Base-by-base conservation (phyloP, 2,329 filamentous ascomycete species). In the Sclerotinia borealis region DNA sequence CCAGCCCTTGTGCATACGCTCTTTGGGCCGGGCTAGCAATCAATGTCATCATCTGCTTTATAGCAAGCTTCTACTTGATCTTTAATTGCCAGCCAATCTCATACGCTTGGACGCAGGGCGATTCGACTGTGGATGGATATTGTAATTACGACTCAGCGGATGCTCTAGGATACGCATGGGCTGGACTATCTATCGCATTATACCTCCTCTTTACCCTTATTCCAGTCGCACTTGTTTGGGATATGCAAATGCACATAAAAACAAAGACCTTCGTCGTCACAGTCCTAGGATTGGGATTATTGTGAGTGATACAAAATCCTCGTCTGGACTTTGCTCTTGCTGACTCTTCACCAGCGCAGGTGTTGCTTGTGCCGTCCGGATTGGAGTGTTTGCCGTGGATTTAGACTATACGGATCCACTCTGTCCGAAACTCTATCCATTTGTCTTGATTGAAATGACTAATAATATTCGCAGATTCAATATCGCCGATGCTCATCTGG, bases 191-290 rank as follows among this genome's bases (percentile, higher is more conserved):
- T 9, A 45, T 63, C 7, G 54, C 45, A 10, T 37, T 63, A 29
- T 59, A 63, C 22, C 36, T 52, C 19, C 45, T 63, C 17, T 48
- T 60, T 34, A 59, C 50, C 11, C 25, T 63, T 2, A 45, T 61
- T 36, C 61, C 61, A 2, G 56, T 61, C 25, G 34, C 50, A 19
- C 31, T 63, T 15, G 54, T 63, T 50, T 63, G 61, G 61, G 25
- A 60, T 36, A 58, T 63, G 54, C 54, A 63, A 39, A 63, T 63
- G 61, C 41, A 60, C 17, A 34, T 51, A 22, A 59, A 52, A 15
- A 60, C 48, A 10, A 63, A 63, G 55, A 22, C 34, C 1, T 61
- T 60, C 4, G 55, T 63, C 15, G 39, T 60, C 36, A 17, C 37
- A 8, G 54, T 60, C 13, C 29, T 63, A 17, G 55, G 61, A 19